Evolutionary conservation across 73 alveolate genomes (phyloP), one percentile per base, ranked within the genome.

Genomic region (Paramecium tetraurelia): DNA sequence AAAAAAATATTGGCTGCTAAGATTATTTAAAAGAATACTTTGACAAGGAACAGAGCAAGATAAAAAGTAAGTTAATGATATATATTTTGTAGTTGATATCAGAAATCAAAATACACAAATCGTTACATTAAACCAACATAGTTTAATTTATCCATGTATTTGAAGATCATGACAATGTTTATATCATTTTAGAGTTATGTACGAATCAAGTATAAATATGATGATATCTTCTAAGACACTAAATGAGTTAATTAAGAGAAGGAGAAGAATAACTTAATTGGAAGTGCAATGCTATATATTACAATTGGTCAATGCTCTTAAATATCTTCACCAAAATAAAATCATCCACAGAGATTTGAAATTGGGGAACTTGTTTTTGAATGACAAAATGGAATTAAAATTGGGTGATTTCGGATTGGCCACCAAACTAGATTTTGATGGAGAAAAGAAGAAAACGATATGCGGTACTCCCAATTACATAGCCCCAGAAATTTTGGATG

Each of bases 401-500:
- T 93, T 98, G 14, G 99, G 99, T 76, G 99, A 98, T 95, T 97
- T 98, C 89, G 99, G 99, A 31, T 93, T 98, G 18, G 99, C 99
- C 0, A 97, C 99, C 14, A 98, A 97, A 92, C 95, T 97, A 29
- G 99, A 98, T 87, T 96, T 96, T 87, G 99, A 98, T 85, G 99
- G 99, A 10, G 99, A 98, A 89, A 97, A 97, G 72, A 97, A 97
- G 92, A 94, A 98, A 86, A 98, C 99, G 5, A 96, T 98, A 48
- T 98, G 99, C 59, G 99, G 99, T 5, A 98, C 99, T n/a, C 99
- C 99, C 0, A 98, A 98, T 92, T 98, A 98, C 88, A 98, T 98
- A 71, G 99, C 99, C 43, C 99, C 99, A 5, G 99, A 98, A 93
- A 96, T 98, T 21, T 86, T 98, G 11, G 99, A 97, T 58, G 99